phyloP scores from a whole-genome alignment of 305 asterid genomes.

The Fraxinus platypoda region DNA sequence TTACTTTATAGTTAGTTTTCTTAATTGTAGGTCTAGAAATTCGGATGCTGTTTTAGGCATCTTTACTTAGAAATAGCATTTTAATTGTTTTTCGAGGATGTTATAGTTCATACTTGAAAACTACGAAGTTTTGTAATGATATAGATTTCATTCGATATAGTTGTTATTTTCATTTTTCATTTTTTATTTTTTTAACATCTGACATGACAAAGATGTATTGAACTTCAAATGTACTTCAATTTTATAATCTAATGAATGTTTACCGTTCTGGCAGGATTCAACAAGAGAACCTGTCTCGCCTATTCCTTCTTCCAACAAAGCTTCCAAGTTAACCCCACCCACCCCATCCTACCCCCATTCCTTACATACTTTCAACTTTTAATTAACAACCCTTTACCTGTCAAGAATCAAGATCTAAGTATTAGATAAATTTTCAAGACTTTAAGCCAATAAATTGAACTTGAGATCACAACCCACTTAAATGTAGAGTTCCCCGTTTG shows the following conservation, averaged over 20 bases:
- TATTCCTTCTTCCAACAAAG: too few relatives aligned
- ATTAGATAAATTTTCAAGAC: background rate
- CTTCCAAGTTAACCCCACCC: too few relatives aligned
- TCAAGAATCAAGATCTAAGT: background rate
- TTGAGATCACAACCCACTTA: background rate
- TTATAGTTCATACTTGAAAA: background rate
- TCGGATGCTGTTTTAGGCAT: background rate
- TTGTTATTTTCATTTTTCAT: background rate
- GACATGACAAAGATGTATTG: background rate
- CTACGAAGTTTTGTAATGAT: background rate
- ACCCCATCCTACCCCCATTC: too few relatives aligned
- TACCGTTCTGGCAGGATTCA: background rate
- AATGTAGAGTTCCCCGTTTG: background rate
- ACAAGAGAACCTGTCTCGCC: background rate
- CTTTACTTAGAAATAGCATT: background rate
- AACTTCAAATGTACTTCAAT: background rate
- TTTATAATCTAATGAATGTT: background rate
- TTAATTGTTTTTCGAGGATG: constrained; percentile 15
- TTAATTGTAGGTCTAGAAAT: constrained; percentile 11
- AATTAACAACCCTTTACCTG: background rate
- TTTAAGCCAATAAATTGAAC: background rate
- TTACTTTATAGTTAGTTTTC: constrained; percentile 46
- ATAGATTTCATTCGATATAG: background rate
- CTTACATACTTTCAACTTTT: background rate
- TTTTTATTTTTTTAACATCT: background rate